phyloP scores from a whole-genome alignment of 371 early-diverging fungal genomes.

The Nosema granulosis region DNA sequence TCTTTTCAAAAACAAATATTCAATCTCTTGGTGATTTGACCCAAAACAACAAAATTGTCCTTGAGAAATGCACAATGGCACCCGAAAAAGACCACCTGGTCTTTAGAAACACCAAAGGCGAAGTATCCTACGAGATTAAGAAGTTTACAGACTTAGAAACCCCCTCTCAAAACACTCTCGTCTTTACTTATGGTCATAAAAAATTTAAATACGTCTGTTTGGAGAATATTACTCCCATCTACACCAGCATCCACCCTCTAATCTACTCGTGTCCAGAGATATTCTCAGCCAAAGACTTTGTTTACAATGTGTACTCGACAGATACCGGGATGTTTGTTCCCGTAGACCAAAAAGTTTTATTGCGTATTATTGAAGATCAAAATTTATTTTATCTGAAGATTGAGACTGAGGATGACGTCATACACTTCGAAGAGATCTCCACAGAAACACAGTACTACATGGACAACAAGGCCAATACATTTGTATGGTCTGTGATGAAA shows the following conservation, averaged over 20 bases:
- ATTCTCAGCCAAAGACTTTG: slow-evolving; percentile 1
- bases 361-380: slow-evolving; percentile 29
- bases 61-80: neutral
- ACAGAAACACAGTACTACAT: slow-evolving; percentile 65
- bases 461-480: slow-evolving; percentile 62
- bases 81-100: neutral
- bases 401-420: slow-evolving; percentile 57
- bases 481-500: slow-evolving; percentile 64
- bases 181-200: slow-evolving; percentile 30
- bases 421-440: slow-evolving; percentile 62
- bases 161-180: neutral
- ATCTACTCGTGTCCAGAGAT: neutral
- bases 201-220: slow-evolving; percentile 29
- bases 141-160: neutral
- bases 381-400: slow-evolving; percentile 49
- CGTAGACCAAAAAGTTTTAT: neutral
- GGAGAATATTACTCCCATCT: neutral
- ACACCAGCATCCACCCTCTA: slow-evolving; percentile 22
- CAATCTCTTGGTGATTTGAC: neutral
- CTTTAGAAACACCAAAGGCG: neutral
- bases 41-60: slow-evolving; percentile 9
- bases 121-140: neutral
- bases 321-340: slow-evolving; percentile 13
- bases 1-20: slow-evolving; percentile 5
- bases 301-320: slow-evolving; percentile 29